Base-by-base conservation (phyloP, 2,329 filamentous ascomycete genomes). In the Cercospora nicotianae region DNA sequence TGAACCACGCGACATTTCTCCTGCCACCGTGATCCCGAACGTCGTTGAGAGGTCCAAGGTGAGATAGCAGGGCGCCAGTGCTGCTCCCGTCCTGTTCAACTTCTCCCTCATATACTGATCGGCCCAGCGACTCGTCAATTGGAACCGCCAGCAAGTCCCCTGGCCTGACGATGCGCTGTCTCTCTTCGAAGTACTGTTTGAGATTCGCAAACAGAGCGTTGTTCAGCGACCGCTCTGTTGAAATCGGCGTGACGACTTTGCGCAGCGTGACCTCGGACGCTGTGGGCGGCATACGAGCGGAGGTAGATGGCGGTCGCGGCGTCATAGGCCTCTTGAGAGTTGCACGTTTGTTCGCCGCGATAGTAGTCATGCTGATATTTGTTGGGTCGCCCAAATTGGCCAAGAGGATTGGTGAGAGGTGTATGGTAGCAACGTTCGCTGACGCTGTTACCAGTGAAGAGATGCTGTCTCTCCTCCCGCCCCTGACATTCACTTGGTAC, bases 91-190 rank as follows among this genome's bases (percentile, higher is more conserved):
- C 92, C 45, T 95, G 89, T 63, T 90, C 89, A 4, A 85, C 84
- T 13, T 84, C 81, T 4, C 87, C 83, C 75, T 96, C 91, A 72
- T 94, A 94, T 3, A 97, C 85, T 2, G 91, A 91, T 66, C 90
- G 87, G 2, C 93, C 94, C 1, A 98, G 85, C 63, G 90, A 88
- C 63, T 94, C 92, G 75, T 99, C 94, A 30, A 99, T 89, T 2
- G 93, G 90, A 12, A 99, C 90, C 18, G 92, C 94, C 64, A 99
- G 89, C 12, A 97, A 81, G 79, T 99, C 95, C 2, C 94, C 94
- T 48, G 88, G 89, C 75, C 93, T 93, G 45, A 98, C 87, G 12
- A 98, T 86, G 3, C 95, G 88, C 66, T 91, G 87, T 74, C 91
- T 92, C 65, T 88, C 87, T 72, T 96, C 91, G 78, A 99, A 97